Percentiles rank a stretch among this genome's conserved stretches.
phyloP scores from a whole-genome alignment of 148 eudicot genomes.

The Fagopyrum homotropicum region DNA sequence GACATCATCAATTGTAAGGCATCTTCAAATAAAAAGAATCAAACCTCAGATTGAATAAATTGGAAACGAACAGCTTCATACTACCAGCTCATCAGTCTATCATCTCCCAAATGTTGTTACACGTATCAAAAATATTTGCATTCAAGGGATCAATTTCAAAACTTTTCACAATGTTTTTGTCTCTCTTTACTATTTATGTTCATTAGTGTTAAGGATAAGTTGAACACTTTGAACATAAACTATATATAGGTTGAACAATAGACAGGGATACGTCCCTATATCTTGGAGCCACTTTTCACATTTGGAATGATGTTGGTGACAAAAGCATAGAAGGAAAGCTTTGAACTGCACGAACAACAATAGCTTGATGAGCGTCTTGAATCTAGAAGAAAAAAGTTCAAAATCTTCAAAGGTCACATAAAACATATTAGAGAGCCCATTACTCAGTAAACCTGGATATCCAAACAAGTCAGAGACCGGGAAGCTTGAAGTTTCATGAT shows the following conservation, averaged over 20 bases:
- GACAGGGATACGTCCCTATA: constrained; percentile 87
- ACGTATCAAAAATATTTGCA: constrained; percentile 41
- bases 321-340: constrained; percentile 87
- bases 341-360: constrained; percentile 52
- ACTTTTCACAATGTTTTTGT: constrained; percentile 43
- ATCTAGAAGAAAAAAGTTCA: background rate
- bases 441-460: no score
- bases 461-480: no score
- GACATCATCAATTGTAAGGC: background rate
- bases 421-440: no score
- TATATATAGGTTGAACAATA: background rate
- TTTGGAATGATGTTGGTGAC: constrained; percentile 74
- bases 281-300: constrained; percentile 39
- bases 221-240: background rate
- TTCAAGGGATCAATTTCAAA: constrained; percentile 54
- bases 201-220: constrained; percentile 29
- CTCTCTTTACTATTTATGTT: constrained; percentile 55
- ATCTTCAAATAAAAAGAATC: background rate
- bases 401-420: background rate
- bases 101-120: constrained; percentile 50
- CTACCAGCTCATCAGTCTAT: constrained; percentile 8
- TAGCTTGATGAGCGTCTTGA: constrained; percentile 10
- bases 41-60: background rate
- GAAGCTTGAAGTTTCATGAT: no score
- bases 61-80: background rate